Evolutionary conservation across 306 rosid species (phyloP).

Genomic region (Spatholobus suberectus): DNA sequence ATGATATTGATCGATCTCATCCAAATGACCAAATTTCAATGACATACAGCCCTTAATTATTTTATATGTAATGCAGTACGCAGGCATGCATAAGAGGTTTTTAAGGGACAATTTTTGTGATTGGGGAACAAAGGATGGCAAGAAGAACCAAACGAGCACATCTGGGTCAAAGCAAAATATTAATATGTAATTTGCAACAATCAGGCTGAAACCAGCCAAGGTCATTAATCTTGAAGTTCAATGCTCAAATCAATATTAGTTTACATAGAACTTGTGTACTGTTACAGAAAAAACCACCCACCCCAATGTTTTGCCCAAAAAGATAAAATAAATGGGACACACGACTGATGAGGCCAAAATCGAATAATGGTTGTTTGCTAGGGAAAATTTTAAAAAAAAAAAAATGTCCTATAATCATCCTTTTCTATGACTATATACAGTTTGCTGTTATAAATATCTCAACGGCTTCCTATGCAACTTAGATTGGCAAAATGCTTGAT

Average conservation of each 20-base stretch:
- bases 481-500: slow-evolving; percentile 32
- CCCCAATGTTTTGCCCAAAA: slow-evolving; percentile 22
- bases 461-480: slow-evolving; percentile 39
- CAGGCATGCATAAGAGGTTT: neutral
- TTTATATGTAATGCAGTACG: neutral
- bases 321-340: slow-evolving; percentile 23
- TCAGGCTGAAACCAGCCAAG: neutral
- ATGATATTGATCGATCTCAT: neutral
- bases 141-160: neutral
- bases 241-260: slow-evolving; percentile 24
- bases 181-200: slow-evolving; percentile 7
- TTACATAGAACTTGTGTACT: slow-evolving; percentile 23
- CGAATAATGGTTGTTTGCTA: slow-evolving; percentile 27
- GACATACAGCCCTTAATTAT: neutral
- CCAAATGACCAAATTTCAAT: neutral
- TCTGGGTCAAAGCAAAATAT: neutral
- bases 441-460: slow-evolving; percentile 40
- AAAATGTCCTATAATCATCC: slow-evolving; percentile 20
- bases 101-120: neutral
- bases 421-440: slow-evolving; percentile 46
- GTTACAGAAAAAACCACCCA: slow-evolving; percentile 35
- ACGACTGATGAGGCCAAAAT: slow-evolving; percentile 40
- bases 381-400: neutral
- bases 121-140: neutral
- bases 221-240: slow-evolving; percentile 3